These are phyloP conservation scores for Phytophthora cactorum DNA, from an alignment of 352 stramenopile species.

Conservation along the genomic window DNA sequence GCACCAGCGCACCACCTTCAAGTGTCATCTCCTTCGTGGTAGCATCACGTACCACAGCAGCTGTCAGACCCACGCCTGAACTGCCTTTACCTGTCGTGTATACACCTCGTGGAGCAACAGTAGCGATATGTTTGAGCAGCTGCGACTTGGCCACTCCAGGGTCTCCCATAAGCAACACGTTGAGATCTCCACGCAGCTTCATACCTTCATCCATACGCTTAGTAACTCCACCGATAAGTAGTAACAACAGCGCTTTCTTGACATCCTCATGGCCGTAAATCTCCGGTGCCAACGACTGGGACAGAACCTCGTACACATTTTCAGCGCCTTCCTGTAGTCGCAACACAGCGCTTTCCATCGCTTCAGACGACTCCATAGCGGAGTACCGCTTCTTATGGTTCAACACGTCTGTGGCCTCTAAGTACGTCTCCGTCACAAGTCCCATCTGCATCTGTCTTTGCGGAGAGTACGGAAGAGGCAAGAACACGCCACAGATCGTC, in stretches of 20 bases:
- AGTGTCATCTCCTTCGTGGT: conserved; percentile 95
- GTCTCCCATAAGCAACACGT: conserved; percentile 99
- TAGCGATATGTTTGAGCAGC: conserved; percentile 98
- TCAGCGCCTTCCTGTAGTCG: conserved; percentile 64
- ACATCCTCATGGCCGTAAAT: conserved; percentile 99
- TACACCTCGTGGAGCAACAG: conserved; percentile 96
- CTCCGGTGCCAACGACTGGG: conserved; percentile 97
- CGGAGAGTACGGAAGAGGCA: conserved; percentile 92
- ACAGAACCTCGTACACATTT: conserved; percentile 94
- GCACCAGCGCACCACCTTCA: conserved; percentile 95
- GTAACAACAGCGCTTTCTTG: conserved; percentile 98
- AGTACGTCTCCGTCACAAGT: conserved; percentile 97
- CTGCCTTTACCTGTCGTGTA: conserved; percentile 99
- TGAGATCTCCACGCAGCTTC: conserved; percentile 98
- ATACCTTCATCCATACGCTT: conserved; percentile 94
- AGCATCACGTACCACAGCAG: conserved; percentile 96
- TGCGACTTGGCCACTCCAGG: conserved; percentile 99
- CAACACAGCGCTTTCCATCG: conserved; percentile 82
- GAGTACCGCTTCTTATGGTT: conserved; percentile 99
- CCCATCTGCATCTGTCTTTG: conserved; percentile 97
- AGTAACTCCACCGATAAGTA: conserved; percentile 95
- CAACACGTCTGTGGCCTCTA: conserved; percentile 95
- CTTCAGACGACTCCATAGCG: conserved; percentile 88
- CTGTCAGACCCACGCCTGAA: conserved; percentile 98
- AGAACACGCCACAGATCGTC: conserved; percentile 97